phyloP scores from a whole-genome alignment of 208 protist species.

The Polymyxa betae region DNA sequence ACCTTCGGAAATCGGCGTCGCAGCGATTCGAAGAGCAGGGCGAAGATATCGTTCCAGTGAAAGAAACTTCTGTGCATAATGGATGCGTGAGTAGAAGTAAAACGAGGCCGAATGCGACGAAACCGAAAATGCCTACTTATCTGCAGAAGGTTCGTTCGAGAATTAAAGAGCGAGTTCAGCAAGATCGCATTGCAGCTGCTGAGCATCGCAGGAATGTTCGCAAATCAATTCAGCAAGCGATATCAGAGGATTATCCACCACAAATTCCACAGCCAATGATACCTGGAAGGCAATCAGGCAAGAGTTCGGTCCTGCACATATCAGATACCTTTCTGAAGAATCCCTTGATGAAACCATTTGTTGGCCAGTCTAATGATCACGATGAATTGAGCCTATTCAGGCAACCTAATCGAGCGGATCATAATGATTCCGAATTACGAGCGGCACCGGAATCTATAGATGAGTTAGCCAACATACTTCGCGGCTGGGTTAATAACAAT shows the following conservation, averaged over 20 bases:
- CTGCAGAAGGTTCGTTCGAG: neutral
- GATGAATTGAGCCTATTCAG: neutral
- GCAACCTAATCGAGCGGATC: neutral
- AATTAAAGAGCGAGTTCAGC: neutral
- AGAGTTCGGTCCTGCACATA: neutral
- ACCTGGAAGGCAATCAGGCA: neutral
- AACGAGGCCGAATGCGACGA: neutral
- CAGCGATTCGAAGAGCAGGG: neutral
- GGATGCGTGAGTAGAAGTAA: neutral
- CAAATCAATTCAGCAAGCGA: neutral
- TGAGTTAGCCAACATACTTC: neutral
- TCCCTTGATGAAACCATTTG: neutral
- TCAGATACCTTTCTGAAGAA: neutral
- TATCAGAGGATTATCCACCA: neutral
- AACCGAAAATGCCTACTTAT: neutral
- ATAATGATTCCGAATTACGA: neutral
- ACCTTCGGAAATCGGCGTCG: neutral
- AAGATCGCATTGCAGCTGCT: neutral
- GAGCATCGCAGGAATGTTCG: neutral
- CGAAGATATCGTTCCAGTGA: slow-evolving; percentile 30
- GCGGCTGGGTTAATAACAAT: neutral
- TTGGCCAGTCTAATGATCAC: neutral
- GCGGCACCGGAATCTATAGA: neutral
- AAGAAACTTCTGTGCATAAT: neutral
- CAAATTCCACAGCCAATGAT: neutral